Evolutionary conservation across 2,329 filamentous ascomycete genomes (phyloP).

Genomic region (Ophiostoma sp.): DNA sequence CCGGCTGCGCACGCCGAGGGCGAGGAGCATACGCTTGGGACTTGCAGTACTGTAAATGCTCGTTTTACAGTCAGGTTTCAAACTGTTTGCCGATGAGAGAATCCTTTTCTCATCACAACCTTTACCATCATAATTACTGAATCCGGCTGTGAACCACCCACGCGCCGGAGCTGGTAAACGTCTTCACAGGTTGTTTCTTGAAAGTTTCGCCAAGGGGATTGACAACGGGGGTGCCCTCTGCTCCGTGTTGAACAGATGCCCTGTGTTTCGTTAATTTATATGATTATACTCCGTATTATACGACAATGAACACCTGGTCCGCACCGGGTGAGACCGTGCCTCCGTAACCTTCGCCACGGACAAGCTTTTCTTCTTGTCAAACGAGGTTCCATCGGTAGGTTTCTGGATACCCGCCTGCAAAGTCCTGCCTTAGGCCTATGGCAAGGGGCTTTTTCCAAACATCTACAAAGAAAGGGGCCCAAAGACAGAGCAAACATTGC

Average conservation of each 20-base stretch:
- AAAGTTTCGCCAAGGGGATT: slow-evolving; percentile 27
- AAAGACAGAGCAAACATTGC: not conserved
- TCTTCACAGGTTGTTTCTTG: slow-evolving; percentile 5
- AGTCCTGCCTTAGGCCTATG: not conserved
- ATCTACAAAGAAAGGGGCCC: not conserved
- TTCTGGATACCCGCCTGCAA: not conserved
- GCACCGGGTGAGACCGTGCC: not conserved
- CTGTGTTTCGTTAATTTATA: too few relatives aligned
- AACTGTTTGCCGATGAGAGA: not conserved
- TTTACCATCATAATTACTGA: not conserved
- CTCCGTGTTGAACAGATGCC: too few relatives aligned
- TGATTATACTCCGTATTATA: too few relatives aligned
- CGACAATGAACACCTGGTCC: too few relatives aligned
- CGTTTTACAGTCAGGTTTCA: not conserved
- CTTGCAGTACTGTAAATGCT: not conserved
- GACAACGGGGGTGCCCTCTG: not conserved
- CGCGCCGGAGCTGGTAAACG: not conserved
- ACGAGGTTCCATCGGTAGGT: not conserved
- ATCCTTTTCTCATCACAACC: not conserved
- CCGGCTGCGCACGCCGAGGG: not conserved
- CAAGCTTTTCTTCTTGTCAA: not conserved
- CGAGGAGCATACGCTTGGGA: too few relatives aligned
- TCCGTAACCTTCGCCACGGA: too few relatives aligned
- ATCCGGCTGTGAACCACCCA: not conserved
- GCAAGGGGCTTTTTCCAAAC: slow-evolving; percentile 9